These are phyloP conservation scores for Candida adriatica DNA, from an alignment of 805 yeast genomes.

Conservation along the genomic window DNA sequence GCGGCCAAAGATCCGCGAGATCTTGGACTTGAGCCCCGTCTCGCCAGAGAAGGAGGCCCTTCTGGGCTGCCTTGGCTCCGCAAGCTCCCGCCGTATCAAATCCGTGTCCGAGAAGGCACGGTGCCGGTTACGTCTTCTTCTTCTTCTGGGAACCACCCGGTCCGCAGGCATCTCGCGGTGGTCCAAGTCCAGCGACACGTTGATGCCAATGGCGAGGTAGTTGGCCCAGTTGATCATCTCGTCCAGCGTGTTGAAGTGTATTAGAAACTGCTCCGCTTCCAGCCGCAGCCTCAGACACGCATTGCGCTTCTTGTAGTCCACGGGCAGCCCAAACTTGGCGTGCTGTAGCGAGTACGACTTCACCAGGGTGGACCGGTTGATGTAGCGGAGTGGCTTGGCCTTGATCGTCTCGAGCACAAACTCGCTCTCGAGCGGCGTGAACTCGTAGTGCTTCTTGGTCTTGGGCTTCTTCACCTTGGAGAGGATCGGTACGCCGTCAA, in stretches of 20 bases:
- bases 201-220: constrained; percentile 67
- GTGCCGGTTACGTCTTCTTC: constrained; percentile 37
- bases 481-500: constrained; percentile 28
- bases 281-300: constrained; percentile 68
- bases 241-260: constrained; percentile 55
- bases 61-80: constrained; percentile 17
- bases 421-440: constrained; percentile 22
- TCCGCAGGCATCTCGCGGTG: constrained; percentile 68
- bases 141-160: constrained; percentile 74
- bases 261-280: constrained; percentile 75
- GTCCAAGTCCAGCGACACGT: constrained; percentile 69
- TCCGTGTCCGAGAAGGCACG: constrained; percentile 24
- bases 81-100: constrained; percentile 20
- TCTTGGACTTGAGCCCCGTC: constrained; percentile 7
- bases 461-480: constrained; percentile 24
- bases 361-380: constrained; percentile 28
- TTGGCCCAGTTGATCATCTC: constrained; percentile 76
- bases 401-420: constrained; percentile 15
- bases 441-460: constrained; percentile 21
- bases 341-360: constrained; percentile 76
- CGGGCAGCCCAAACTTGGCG: constrained; percentile 78
- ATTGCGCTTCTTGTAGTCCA: constrained; percentile 68
- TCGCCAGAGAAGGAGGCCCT: constrained; percentile 17
- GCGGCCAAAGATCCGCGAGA: constrained; percentile 13
- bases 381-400: constrained; percentile 11